These are phyloP conservation scores for Podospora anserina DNA, from an alignment of 495 filamentous ascomycete genomes.

Conservation along the genomic window DNA sequence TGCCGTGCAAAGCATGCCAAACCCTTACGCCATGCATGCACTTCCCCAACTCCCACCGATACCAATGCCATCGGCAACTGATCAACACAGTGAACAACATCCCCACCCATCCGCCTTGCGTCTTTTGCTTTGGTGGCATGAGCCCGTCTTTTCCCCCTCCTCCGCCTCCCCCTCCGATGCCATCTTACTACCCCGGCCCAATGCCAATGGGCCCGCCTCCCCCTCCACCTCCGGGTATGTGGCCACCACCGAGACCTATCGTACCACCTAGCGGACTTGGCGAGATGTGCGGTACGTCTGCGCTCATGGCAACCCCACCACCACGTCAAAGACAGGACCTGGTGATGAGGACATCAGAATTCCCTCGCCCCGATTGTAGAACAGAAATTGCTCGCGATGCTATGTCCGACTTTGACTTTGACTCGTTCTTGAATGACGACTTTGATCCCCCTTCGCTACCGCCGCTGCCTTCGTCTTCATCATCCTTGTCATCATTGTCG, in stretches of 20 bases:
- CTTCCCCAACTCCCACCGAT: background rate
- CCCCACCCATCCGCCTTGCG: constrained; percentile 1
- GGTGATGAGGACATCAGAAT: too few relatives aligned
- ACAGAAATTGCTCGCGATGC: too few relatives aligned
- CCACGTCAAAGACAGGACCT: background rate
- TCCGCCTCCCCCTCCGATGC: background rate
- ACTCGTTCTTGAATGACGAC: background rate
- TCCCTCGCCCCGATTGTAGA: too few relatives aligned
- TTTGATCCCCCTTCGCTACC: background rate
- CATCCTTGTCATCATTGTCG: background rate
- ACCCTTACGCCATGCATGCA: background rate
- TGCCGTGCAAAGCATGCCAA: constrained; percentile 4
- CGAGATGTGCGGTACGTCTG: background rate
- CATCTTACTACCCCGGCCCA: background rate
- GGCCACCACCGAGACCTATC: background rate
- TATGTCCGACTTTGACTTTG: background rate
- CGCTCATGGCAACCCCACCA: background rate
- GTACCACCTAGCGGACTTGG: background rate
- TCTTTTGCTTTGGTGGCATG: background rate
- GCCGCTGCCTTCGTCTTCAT: background rate
- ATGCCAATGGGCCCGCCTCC: background rate
- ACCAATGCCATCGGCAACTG: background rate
- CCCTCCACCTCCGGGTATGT: background rate
- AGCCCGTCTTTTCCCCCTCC: background rate
- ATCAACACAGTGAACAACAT: background rate